Percentiles rank a stretch among this genome's conserved stretches.
These are phyloP conservation scores for Angophora floribunda DNA, from an alignment of 345 rosid species.

Conservation along the genomic window DNA sequence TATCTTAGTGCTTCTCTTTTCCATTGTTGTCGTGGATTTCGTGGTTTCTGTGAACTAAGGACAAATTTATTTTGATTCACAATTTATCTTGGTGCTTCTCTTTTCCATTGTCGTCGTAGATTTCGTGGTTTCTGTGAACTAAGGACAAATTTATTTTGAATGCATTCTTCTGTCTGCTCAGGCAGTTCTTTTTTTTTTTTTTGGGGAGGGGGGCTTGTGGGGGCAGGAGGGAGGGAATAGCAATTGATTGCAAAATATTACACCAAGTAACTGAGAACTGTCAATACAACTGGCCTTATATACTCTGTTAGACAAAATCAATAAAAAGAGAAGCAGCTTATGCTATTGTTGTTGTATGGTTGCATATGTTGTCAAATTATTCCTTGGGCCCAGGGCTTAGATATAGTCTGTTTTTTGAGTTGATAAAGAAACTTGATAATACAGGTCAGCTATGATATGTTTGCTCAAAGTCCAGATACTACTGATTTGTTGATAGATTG, in stretches of 20 bases:
- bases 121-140: not conserved
- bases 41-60: not conserved
- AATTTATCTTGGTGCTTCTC: not conserved
- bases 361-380: not conserved
- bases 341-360: not conserved
- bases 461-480: not conserved
- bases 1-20: not conserved
- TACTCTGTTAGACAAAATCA: not conserved
- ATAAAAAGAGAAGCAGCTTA: not conserved
- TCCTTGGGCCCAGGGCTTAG: not conserved
- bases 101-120: not conserved
- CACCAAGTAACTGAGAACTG: not conserved
- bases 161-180: not conserved
- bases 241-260: not conserved
- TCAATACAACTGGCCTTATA: not conserved
- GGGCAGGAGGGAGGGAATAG: not conserved
- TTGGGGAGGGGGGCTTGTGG: not conserved
- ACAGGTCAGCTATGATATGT: not conserved
- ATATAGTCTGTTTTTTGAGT: not conserved
- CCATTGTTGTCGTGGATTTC: not conserved
- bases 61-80: not conserved
- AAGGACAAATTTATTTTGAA: not conserved
- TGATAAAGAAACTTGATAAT: not conserved
- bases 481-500: not conserved
- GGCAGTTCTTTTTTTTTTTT: not conserved